Evolutionary conservation across 2,329 filamentous ascomycete species (phyloP).

Genomic region (Epichloe amarillans): DNA sequence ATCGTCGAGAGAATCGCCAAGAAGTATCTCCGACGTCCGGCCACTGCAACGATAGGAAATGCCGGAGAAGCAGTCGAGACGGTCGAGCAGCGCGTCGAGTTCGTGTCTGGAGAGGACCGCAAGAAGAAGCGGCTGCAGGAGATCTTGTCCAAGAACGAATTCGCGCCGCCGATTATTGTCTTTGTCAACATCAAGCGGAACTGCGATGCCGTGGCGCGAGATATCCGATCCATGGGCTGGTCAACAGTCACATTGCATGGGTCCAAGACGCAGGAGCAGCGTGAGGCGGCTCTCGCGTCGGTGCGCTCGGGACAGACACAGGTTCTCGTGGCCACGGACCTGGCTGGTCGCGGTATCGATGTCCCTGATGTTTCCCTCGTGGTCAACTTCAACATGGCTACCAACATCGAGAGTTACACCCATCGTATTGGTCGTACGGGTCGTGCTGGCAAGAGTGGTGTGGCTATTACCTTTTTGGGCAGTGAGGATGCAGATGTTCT

Average conservation of each 20-base stretch:
- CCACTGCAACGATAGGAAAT: slow-evolving; percentile 89
- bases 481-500: slow-evolving; percentile 80
- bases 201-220: slow-evolving; percentile 85
- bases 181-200: slow-evolving; percentile 99
- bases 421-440: slow-evolving; percentile 95
- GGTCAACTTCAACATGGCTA: slow-evolving; percentile 98
- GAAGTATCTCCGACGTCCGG: slow-evolving; percentile 86
- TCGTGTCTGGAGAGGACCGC: slow-evolving; percentile 81
- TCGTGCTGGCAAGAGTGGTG: slow-evolving; percentile 92
- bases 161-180: slow-evolving; percentile 84
- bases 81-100: slow-evolving; percentile 92
- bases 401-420: slow-evolving; percentile 84
- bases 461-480: slow-evolving; percentile 90
- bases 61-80: slow-evolving; percentile 93
- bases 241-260: slow-evolving; percentile 84
- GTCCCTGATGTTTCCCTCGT: slow-evolving; percentile 88
- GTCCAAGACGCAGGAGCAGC: slow-evolving; percentile 93
- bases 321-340: slow-evolving; percentile 87
- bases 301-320: slow-evolving; percentile 69
- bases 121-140: slow-evolving; percentile 92
- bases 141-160: slow-evolving; percentile 70
- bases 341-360: slow-evolving; percentile 95
- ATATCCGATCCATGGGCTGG: slow-evolving; percentile 91
- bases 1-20: slow-evolving; percentile 91
- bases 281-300: slow-evolving; percentile 81